Base-by-base conservation (phyloP, 805 yeast species). In the Candida dajiaensis region DNA sequence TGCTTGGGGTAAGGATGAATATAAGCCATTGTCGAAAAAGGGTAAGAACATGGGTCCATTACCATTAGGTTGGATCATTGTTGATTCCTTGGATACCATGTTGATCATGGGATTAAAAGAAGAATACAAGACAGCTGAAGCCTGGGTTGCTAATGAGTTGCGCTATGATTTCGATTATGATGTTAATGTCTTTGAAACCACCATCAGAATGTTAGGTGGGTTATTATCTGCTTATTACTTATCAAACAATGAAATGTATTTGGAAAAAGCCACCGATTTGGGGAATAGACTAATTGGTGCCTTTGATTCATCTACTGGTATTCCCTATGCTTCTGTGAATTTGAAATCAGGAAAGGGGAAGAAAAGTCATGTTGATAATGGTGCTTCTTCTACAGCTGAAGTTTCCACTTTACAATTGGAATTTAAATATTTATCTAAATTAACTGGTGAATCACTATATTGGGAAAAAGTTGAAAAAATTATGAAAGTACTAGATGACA, bases 191-290 rank as follows among this genome's bases (percentile, higher is more conserved):
- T 90, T 90, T 65, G 97, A 89, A 62, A 89, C 97, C n/a, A 88
- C 97, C 6, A 89, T 88, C 52, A 74, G 97, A 61, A 88, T 90
- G 95, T 69, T 90, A 22, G 97, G 97, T 39, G 97, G 97, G 0
- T 70, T 90, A n/a, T 67, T 90, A 42, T 83, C 96, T 3, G 95
- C 96, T 0, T 79, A 78, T 59, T 82, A 86, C 53, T 66, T 88
- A 25, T 75, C 90, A 2, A 68, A 73, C 13, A 90, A 85, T 55
- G 85, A 81, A 41, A 48, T 85, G 45, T 88, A 81, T 58, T 69
- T 89, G 45, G 87, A 86, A 51, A 83, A 82, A 59, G 96, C 97
- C 2, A 78, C 74, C 9, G 86, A 82, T 57, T 73, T 89, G 53
- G 97, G 88, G n/a, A 78, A 83, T 56, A 74, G 87, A 25, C 59